Conservation (phyloP, 1,284 basidiomycete species). For the Peniophora sp. region DNA sequence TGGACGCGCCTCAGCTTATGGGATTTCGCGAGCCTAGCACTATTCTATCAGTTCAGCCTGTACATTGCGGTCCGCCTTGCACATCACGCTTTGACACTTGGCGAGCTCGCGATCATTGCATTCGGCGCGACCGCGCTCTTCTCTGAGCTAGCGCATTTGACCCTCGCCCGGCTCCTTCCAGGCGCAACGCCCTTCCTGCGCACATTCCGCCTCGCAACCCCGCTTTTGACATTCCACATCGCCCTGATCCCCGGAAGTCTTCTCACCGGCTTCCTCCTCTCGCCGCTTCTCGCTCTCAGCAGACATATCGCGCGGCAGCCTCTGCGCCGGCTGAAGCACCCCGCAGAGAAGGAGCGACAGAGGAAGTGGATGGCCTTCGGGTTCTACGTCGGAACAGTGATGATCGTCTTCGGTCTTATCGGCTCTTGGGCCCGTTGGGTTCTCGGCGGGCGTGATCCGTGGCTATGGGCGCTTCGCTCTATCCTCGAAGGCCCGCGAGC, state of each 20-base stretch:
- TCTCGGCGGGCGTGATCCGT: slow-evolving; percentile 80
- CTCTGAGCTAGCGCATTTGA: slow-evolving; percentile 81
- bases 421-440: slow-evolving; percentile 92
- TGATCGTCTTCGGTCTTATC: slow-evolving; percentile 81
- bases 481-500: slow-evolving; percentile 65
- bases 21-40: slow-evolving; percentile 68
- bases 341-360: slow-evolving; percentile 81
- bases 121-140: slow-evolving; percentile 84
- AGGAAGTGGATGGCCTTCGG: slow-evolving; percentile 80
- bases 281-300: slow-evolving; percentile 88
- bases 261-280: slow-evolving; percentile 88
- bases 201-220: slow-evolving; percentile 90
- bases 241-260: slow-evolving; percentile 92
- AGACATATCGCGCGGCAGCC: slow-evolving; percentile 90
- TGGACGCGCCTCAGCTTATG: slow-evolving; percentile 76
- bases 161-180: slow-evolving; percentile 72
- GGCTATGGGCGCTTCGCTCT: slow-evolving; percentile 79
- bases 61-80: slow-evolving; percentile 89
- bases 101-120: slow-evolving; percentile 85
- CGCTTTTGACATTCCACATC: slow-evolving; percentile 87
- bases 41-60: slow-evolving; percentile 88
- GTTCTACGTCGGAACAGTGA: slow-evolving; percentile 74
- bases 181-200: slow-evolving; percentile 81
- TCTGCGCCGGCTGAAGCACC: slow-evolving; percentile 81
- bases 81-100: slow-evolving; percentile 89